These are phyloP conservation scores for Cytauxzoon felis DNA, from an alignment of 169 alveolate species.

Conservation along the genomic window DNA sequence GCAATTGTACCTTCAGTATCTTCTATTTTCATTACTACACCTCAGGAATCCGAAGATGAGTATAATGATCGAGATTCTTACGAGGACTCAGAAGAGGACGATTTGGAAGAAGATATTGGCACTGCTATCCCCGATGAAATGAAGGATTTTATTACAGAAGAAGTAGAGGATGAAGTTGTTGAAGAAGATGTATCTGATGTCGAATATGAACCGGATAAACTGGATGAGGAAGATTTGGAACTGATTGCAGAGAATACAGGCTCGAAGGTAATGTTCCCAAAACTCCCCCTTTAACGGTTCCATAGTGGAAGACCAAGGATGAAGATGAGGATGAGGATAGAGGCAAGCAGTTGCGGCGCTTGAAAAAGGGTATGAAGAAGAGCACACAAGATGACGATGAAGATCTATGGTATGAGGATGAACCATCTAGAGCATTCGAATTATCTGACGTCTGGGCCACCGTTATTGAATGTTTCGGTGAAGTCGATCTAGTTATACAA, in stretches of 20 bases:
- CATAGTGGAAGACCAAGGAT: constrained; percentile 35
- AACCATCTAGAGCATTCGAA: constrained; percentile 35
- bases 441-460: constrained; percentile 51
- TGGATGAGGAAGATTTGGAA: constrained; percentile 76
- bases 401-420: constrained; percentile 60
- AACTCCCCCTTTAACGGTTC: not conserved
- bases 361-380: constrained; percentile 38
- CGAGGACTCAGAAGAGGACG: constrained; percentile 39
- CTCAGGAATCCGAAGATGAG: constrained; percentile 58
- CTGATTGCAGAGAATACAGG: constrained; percentile 77
- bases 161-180: constrained; percentile 48
- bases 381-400: constrained; percentile 16
- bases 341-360: constrained; percentile 54
- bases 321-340: constrained; percentile 58
- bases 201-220: constrained; percentile 67
- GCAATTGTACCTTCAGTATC: too few species aligned
- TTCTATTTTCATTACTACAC: too few species aligned
- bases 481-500: constrained; percentile 45
- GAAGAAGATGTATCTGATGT: constrained; percentile 65
- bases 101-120: constrained; percentile 51
- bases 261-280: constrained; percentile 7
- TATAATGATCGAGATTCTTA: constrained; percentile 12
- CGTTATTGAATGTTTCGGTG: constrained; percentile 63
- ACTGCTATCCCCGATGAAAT: constrained; percentile 62
- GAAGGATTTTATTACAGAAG: constrained; percentile 69